phyloP scores from a whole-genome alignment of 495 filamentous ascomycete genomes.

The Neurospora pannonica region DNA sequence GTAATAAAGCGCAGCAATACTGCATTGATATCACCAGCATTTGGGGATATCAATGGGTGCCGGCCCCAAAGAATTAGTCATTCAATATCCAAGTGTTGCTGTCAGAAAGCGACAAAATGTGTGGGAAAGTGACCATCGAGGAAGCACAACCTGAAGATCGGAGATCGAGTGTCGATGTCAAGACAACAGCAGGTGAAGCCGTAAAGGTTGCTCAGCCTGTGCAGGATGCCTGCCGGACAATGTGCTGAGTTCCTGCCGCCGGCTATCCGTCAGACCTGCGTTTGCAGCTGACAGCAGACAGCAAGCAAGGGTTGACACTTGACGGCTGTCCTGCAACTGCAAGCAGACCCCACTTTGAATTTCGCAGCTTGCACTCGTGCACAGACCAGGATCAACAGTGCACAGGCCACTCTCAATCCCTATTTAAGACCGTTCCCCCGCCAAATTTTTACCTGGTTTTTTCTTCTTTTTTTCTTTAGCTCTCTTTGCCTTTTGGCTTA shows the following conservation, averaged over 20 bases:
- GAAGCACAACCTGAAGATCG: background rate
- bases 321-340: background rate
- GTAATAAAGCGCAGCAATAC: background rate
- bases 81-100: background rate
- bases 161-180: background rate
- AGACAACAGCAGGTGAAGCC: background rate
- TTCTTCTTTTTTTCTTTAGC: conserved; percentile 24
- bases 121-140: background rate
- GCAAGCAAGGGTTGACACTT: background rate
- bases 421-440: conserved; percentile 2
- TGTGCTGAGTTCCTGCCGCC: background rate
- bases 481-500: conserved; percentile 64
- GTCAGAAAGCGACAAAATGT: background rate
- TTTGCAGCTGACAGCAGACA: background rate
- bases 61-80: background rate
- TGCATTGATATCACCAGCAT: background rate
- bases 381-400: too few species aligned
- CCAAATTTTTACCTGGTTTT: background rate
- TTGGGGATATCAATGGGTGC: background rate
- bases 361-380: conserved; percentile 4
- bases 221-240: background rate
- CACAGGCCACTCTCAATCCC: too few species aligned
- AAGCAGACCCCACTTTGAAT: background rate
- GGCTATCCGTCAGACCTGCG: background rate
- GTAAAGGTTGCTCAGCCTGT: background rate